A percentile compares a stretch with the other conserved stretches of the same genome.
These are phyloP conservation scores for Erodium maritimum DNA, from an alignment of 345 rosid genomes.

Conservation along the genomic window DNA sequence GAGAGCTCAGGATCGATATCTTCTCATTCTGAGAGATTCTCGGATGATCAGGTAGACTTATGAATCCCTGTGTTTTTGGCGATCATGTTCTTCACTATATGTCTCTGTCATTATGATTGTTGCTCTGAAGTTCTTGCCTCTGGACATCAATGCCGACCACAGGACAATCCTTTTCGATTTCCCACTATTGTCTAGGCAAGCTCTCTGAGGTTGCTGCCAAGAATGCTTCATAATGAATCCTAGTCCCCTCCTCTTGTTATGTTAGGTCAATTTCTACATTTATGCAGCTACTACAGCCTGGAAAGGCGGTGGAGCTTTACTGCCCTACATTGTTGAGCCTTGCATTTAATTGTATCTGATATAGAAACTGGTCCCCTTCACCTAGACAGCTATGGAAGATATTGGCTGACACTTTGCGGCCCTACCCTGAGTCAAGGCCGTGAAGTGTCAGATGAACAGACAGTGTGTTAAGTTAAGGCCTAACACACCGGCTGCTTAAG, in stretches of 20 bases:
- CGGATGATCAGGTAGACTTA: slow-evolving; percentile 70
- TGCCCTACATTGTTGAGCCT: neutral
- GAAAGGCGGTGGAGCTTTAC: neutral
- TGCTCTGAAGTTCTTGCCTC: neutral
- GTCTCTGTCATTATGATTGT: no score
- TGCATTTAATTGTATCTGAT: neutral
- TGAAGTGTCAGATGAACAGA: no score
- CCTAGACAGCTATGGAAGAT: neutral
- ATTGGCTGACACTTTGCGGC: no score
- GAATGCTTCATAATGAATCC: neutral
- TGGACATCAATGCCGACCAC: neutral
- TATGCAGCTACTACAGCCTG: neutral
- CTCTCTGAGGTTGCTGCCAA: no score
- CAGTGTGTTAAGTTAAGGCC: no score
- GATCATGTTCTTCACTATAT: no score
- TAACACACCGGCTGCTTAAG: no score
- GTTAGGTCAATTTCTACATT: neutral
- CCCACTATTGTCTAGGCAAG: neutral
- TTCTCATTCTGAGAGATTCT: slow-evolving; percentile 55
- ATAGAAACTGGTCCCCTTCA: neutral
- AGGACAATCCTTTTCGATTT: neutral
- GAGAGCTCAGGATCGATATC: slow-evolving; percentile 59
- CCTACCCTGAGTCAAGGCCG: neutral
- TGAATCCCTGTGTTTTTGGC: no score
- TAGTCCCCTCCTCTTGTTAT: neutral